phyloP scores from a whole-genome alignment of 306 rosid genomes.

The Quercus gilva region DNA sequence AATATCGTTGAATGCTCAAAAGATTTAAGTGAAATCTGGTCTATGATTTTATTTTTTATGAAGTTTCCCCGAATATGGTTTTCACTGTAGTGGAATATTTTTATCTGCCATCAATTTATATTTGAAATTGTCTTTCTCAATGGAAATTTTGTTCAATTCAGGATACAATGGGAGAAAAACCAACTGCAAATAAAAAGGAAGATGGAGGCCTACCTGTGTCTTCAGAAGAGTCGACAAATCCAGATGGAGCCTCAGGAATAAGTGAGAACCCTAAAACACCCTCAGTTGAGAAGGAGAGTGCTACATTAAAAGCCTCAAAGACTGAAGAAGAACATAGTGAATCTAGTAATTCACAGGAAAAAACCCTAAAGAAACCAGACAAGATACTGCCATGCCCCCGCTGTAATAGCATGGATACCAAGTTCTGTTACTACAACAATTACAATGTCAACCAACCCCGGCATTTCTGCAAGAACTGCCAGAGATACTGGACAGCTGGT shows the following conservation, averaged over 20 bases:
- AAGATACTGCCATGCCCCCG: conserved; percentile 79
- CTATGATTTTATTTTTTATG: neutral
- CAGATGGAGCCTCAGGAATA: conserved; percentile 38
- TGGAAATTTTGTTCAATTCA: conserved; percentile 25
- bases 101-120: neutral
- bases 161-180: conserved; percentile 51
- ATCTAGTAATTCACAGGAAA: conserved; percentile 45
- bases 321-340: conserved; percentile 49
- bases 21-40: neutral
- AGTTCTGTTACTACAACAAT: conserved; percentile 83
- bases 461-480: conserved; percentile 89
- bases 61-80: neutral
- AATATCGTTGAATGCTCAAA: neutral
- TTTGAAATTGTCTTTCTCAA: conserved; percentile 8
- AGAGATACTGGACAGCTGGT: conserved; percentile 93
- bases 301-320: conserved; percentile 37
- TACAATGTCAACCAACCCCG: conserved; percentile 90
- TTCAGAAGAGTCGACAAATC: conserved; percentile 39
- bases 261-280: conserved; percentile 49
- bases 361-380: conserved; percentile 65
- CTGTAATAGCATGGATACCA: conserved; percentile 87
- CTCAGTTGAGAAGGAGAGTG: conserved; percentile 45
- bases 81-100: neutral
- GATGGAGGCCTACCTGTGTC: conserved; percentile 35
- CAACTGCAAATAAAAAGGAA: conserved; percentile 33